Evolutionary conservation across 2,329 filamentous ascomycete genomes (phyloP), one percentile per base, ranked within the genome.

Genomic region (Amauroascus verrucosus): DNA sequence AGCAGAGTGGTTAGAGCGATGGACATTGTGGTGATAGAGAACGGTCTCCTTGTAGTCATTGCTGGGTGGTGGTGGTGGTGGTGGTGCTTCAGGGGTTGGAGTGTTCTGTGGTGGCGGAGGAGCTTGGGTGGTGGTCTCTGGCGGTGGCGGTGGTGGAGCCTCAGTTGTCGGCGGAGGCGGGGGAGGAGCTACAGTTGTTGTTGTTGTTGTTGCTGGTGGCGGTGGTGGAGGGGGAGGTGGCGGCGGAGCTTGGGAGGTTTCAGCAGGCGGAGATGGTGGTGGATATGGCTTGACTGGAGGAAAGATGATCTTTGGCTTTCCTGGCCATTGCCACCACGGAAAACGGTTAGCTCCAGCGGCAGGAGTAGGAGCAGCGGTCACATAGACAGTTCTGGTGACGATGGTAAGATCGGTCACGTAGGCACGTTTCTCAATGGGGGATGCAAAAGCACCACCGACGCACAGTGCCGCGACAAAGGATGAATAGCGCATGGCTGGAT

Each of bases 1-100:
- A 33, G 81, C 82, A 16, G 84, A 84, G 78, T 96, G 88, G 75
- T 93, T 94, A 64, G 76, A 68, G 58, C 93, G 90, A 72, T 93
- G 87, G 51, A 84, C 64, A 74, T 96, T 96, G 83, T 97, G 93
- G 67, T 87, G 81, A 62, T 83, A 75, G 48, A 91, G 62, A 40
- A 72, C 61, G 38, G 59, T 53, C 28, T 60, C 54, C 57, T 72
- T 66, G 60, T 71, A 70, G 28, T 62, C 57, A 50, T 59, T 61
- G 35, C 22, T 14, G 54, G 14, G 5, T 44, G 30, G 40, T 26
- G 55, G 48, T 30, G 43, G 40, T 41, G 14, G 5, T 44, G 30
- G 40, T 26, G 55, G 48, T 30, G 43, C 45, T 41, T 54, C 18
- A 38, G 37, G 11, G 26, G 58, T 35, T 13, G 54, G 4, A 18